Evolutionary conservation across 2,329 filamentous ascomycete genomes (phyloP), one percentile per base, ranked within the genome.

Genomic region (Elsinoe fawcettii): DNA sequence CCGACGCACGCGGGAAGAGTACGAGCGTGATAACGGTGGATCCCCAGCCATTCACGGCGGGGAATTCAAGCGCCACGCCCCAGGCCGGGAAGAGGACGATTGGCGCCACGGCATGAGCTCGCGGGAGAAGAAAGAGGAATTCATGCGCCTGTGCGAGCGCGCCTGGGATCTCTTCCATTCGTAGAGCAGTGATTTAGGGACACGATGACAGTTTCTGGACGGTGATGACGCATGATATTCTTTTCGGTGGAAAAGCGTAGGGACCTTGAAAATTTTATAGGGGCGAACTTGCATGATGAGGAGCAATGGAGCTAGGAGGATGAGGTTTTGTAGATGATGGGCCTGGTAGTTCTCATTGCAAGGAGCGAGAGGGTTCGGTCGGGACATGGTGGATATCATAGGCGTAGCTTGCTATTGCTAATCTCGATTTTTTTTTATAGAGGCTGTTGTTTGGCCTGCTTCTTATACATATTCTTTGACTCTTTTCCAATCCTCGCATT

Each of bases 131-230:
- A 90, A 90, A 69, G 90, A 96, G 43, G 90, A 96, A 70, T 99
- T 99, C 68, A 76, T 99, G 62, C 78, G 81, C 57, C 75, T 97
- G 51, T 96, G 92, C 70, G 84, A 89, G 64, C 80, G 89, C 66
- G 93, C 93, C 7, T 99, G 93, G 93, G 93, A 99, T 74, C 74
- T 99, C 25, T 96, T 97, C 73, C 93, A 97, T 76, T 96, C 90
- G 61, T 96, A 37, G 11, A 4, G 34, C 34, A 12, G 6, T 32
- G 11, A 32, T 18, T 22, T 12, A 16, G 5, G 14, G 11, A 5
- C 23, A 7, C 7, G 25, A 16, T 5, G 30, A 32, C 12, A 23
- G 46, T n/a, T 32, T 25, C 11, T 9, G 41, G 16, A 44, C 41
- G 41, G 41, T 49, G 46, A 51, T 34, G 46, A 51, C 20, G 46